Evolutionary conservation across 306 rosid species (phyloP).

Genomic region (Glycyrrhiza uralensis): DNA sequence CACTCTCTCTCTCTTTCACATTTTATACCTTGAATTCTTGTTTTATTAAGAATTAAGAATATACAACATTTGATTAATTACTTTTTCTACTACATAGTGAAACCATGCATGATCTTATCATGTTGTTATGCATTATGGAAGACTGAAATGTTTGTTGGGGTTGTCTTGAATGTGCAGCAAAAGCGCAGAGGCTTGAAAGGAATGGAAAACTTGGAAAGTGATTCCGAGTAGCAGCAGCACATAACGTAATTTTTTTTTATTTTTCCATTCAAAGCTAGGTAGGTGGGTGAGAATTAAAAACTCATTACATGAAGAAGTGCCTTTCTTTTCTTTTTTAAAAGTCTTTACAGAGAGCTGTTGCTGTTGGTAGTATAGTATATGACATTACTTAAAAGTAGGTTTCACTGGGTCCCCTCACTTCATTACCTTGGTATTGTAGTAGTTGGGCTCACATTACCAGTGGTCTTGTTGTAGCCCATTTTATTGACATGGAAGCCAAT

Average conservation of each 20-base stretch:
- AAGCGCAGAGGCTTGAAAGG: conserved; percentile 71
- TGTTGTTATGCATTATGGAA: neutral
- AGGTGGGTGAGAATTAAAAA: conserved; percentile 2
- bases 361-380: conserved; percentile 6
- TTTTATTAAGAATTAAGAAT: neutral
- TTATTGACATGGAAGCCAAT: too few relatives aligned
- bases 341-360: neutral
- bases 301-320: neutral
- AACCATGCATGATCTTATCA: neutral
- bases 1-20: neutral
- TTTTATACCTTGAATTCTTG: neutral
- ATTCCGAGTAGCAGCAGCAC: conserved; percentile 32
- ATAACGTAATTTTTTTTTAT: conserved; percentile 11
- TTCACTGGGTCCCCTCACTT: neutral
- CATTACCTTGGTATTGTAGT: conserved; percentile 6
- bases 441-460: neutral
- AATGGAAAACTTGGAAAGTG: conserved; percentile 46
- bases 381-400: conserved; percentile 8
- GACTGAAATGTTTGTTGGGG: conserved; percentile 8
- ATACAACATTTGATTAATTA: neutral
- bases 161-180: conserved; percentile 49
- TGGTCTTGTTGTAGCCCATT: too few relatives aligned
- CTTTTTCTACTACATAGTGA: neutral
- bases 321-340: neutral
- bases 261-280: conserved; percentile 17